Base-by-base conservation (phyloP, 2,329 filamentous ascomycete species). In the Sarocladium brachiariae region DNA sequence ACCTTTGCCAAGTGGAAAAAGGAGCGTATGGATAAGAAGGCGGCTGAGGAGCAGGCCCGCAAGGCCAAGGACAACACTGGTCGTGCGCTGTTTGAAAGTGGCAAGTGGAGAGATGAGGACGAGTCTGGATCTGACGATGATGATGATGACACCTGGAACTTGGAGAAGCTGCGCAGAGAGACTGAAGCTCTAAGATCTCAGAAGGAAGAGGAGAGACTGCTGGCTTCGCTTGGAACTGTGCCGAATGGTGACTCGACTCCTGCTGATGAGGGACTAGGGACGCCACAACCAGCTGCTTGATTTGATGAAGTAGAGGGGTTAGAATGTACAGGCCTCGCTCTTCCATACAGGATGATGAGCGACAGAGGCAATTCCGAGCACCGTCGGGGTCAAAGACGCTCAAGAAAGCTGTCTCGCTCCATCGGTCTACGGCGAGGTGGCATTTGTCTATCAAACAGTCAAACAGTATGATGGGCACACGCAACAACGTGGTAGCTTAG, bases 1-100 rank as follows among this genome's bases (percentile, higher is more conserved):
- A 78, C 83, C 1, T 99, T 99, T 64, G 89, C 89, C 55, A 93
- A 93, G 64, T 99, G 93, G 93, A 99, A 99, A 78, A 85, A 91
- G 71, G 87, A 95, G 50, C 86, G 93, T 39, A 65, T 97, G 59
- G 83, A 90, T 69, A 99, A 99, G 84, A 97, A 96, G 78, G 86
- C 85, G 14, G 93, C 93, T 19, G 93, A 99, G 62, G 87, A 93
- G 58, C 84, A 96, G 70, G 89, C 90, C 45, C 83, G 86, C 64
- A 84, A 86, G 70, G 88, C 90, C 63, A 97, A 95, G 78, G 93
- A 99, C 61, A 92, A 91, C 19, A 99, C 93, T 18, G 93, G 93
- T 62, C 83, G 91, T 71, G 89, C 90, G 7, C 77, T 99, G 70
- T 99, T 99, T 67, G 93, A 99, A 71, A 93, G 90, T 68, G 93